Base-by-base conservation (phyloP, 2,329 filamentous ascomycete species). In the Aspergillus ruber region DNA sequence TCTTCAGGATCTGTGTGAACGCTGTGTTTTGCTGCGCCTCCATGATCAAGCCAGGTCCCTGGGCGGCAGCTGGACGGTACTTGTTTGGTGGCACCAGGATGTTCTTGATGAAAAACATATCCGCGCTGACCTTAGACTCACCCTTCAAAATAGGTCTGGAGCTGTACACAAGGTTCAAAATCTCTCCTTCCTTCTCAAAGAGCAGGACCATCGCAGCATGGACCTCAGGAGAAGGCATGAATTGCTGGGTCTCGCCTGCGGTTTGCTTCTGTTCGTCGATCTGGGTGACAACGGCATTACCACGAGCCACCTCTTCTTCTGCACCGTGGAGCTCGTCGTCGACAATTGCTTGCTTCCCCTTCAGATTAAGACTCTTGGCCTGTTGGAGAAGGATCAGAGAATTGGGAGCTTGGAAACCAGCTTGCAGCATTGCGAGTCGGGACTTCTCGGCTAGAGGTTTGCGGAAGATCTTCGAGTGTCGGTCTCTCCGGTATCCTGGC, bases 41-140 rank as follows among this genome's bases (percentile, higher is more conserved):
- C 21, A 89, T 82, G 54, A 97, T 86, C 46, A 90, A 83, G 39
- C 85, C 83, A 32, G 85, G 81, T 40, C 89, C 88, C 25, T 88
- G 90, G 50, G 83, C 80, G 8, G 90, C 88, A 65, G 94, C 89
- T 10, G 93, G 90, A 36, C 93, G 84, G 67, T 86, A 98, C 58
- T 84, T 86, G 65, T 95, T 98, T 2, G 93, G 93, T 2, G 94
- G 90, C 0, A 98, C 89, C 12, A 97, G 75, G 45, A 98, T 74
- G 32, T 83, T 85, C 48, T 86, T 84, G 48, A 97, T 76, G 71
- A 98, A 98, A 71, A 98, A 97, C 84, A 97, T 95, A 56, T 95
- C 87, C 1, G 88, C 81, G 2, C 75, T 82, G n/a, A 89, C 74
- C 15, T 73, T 73, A 6, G 70, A 70, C 33, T 75, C 70, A 47